phyloP scores from a whole-genome alignment of 176 grass and related monocot species.

The Canna indica region DNA sequence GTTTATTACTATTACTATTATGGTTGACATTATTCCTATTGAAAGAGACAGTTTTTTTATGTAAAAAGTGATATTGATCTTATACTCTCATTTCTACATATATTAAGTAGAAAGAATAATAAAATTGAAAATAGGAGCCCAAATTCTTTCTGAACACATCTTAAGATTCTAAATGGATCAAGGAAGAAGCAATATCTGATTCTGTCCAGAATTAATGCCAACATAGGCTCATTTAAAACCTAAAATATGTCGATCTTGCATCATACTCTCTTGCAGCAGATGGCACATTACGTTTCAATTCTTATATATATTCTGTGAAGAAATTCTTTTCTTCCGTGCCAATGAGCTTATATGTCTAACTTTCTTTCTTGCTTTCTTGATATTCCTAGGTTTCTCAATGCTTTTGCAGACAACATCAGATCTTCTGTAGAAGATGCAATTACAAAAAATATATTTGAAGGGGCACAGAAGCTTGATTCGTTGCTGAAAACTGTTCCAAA shows the following conservation, averaged over 20 bases:
- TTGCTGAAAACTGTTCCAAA: conserved; percentile 66
- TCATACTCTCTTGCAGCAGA: neutral
- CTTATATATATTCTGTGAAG: neutral
- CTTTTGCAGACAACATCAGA: conserved; percentile 70
- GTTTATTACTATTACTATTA: neutral
- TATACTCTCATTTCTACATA: neutral
- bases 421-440: conserved; percentile 77
- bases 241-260: neutral
- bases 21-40: neutral
- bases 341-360: conserved; percentile 2
- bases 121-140: neutral
- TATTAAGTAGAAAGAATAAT: neutral
- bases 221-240: neutral
- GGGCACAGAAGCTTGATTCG: conserved; percentile 56
- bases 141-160: no score
- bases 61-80: neutral
- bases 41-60: neutral
- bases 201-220: neutral
- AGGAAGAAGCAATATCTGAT: neutral
- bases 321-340: neutral
- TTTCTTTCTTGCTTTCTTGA: conserved; percentile 23
- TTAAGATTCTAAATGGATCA: no score
- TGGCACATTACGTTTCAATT: neutral
- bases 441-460: conserved; percentile 56
- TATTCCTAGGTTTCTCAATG: conserved; percentile 63